phyloP scores from a whole-genome alignment of 2,329 filamentous ascomycete species.

The Whalleya microplaca region DNA sequence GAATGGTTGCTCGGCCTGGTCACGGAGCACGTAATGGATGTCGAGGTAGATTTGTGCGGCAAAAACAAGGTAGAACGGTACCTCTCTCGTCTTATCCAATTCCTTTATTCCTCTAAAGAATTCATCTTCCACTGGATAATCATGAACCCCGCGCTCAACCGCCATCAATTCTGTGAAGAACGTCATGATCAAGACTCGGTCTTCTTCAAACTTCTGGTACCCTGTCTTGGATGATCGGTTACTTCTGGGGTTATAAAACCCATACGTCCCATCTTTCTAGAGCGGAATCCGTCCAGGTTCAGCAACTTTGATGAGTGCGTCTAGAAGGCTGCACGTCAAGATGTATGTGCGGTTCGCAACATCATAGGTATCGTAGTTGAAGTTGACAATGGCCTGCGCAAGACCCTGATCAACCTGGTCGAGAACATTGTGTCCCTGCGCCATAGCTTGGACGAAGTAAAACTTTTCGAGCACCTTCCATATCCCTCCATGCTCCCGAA shows the following conservation, averaged over 20 bases:
- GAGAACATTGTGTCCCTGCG: conserved; percentile 18
- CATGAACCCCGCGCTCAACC: conserved; percentile 16
- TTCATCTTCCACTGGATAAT: conserved; percentile 42
- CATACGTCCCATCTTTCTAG: conserved; percentile 31
- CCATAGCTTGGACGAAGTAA: conserved; percentile 15
- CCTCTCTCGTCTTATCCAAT: conserved; percentile 32
- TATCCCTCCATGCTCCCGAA: conserved; percentile 30
- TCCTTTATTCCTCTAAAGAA: conserved; percentile 41
- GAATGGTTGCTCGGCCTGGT: conserved; percentile 8
- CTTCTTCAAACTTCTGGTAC: conserved; percentile 40
- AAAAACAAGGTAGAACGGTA: conserved; percentile 44
- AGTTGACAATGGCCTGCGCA: conserved; percentile 9
- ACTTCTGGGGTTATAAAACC: conserved; percentile 31
- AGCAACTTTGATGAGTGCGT: conserved; percentile 18
- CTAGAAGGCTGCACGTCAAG: conserved; percentile 16
- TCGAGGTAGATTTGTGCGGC: conserved; percentile 48
- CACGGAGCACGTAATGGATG: conserved; percentile 40
- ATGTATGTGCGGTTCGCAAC: conserved; percentile 28
- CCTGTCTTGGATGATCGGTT: conserved; percentile 31
- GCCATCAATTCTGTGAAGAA: conserved; percentile 40
- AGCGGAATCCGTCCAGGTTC: conserved; percentile 17
- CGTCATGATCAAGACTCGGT: conserved; percentile 39
- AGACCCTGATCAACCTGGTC: conserved; percentile 1
- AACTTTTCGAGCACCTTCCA: conserved; percentile 24
- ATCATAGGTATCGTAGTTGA: conserved; percentile 37